Evolutionary conservation across 1,139 yeast genomes (phyloP), one percentile per base, ranked within the genome.

Genomic region (Magnusiomyces paraingens): DNA sequence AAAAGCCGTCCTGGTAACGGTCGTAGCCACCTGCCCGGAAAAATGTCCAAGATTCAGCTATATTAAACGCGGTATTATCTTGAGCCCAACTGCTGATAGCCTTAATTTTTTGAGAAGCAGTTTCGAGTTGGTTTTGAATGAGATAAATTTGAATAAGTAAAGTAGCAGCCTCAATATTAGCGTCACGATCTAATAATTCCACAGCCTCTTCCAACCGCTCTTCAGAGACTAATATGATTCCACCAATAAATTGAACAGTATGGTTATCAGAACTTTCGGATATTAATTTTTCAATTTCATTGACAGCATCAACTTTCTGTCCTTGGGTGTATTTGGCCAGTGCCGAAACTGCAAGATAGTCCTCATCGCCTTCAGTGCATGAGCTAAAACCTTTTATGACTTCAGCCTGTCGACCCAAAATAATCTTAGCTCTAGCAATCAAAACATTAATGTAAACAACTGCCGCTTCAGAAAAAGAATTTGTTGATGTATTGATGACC

Each of bases 51-150:
- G 86, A 78, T 64, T 86, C 55, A 52, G 84, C 76, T 15, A 85
- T 75, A 62, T 83, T 86, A 68, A 77, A 84, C 50, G 84, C 78
- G 52, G 85, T 79, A 61, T 78, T 80, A 66, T 86, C 94, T 64
- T 83, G 80, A 21, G 86, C 76, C 70, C 84, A 81, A 55, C 67
- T 70, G 59, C 72, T 69, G 38, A 74, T 72, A 32, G 62, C 66
- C 14, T 60, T 59, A 20, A 73, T 64, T 51, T 67, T 67, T 51
- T 62, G 59, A 45, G 57, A 60, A 1, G 78, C 78, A 41, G 62
- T 63, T 15, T 64, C 68, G 5, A 67, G 57, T 47, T 66, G 64
- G 61, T 69, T 66, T 53, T 65, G 70, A 18, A 65, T 55, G 42
- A 74, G 63, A 48, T 67, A 61, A 50, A 73, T 63, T 55, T 74